Evolutionary conservation across 768 basidiomycete species (phyloP), one percentile per base, ranked within the genome.

Genomic region (Leccinellum rugosiceps): DNA sequence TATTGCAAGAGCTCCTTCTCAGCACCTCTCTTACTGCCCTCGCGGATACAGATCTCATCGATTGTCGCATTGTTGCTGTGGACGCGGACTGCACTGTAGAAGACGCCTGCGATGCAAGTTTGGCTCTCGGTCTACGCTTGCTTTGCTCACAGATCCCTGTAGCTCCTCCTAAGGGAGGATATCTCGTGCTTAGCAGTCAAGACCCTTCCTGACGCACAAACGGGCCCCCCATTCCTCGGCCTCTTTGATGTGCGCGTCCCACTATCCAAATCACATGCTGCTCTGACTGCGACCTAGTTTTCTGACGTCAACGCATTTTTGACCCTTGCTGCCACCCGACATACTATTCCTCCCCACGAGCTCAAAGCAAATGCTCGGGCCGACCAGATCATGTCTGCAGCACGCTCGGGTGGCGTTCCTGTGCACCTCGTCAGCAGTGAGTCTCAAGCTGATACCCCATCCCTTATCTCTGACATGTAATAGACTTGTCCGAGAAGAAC

Each of bases 251-350:
- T 92, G 65, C 55, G 87, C 61, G 13, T 41, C 21, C 30, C 32
- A 26, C 45, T 54, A 25, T 25, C 14, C 45, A 8, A 15, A 38
- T 58, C 34, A 1, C 45, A 17, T 34, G n/a, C 34, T 35, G 58
- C n/a, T 57, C 50, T 69, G 41, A 58, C n/a, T 8, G 11, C 8
- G 3, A 4, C 50, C 15, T 62, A 93, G 90, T 92, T 83, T 63
- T 85, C 90, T 17, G 91, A 93, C 67, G 87, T 92, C 11, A 93
- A 93, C 67, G 88, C 91, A n/a, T 93, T 92, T 66, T 72, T 93
- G 58, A 90, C 88, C 3, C 76, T 93, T 47, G 91, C 91, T 10
- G 90, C 91, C 7, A 92, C 88, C 4, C 76, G 85, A 46, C 89
- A 92, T 65, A 87, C 85, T 3, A 77, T 88, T 41, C 71, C 75